A percentile compares a stretch with the other conserved stretches of the same genome.
Conservation (phyloP, 257 asterid species). For the Anisodus acutangulus region DNA sequence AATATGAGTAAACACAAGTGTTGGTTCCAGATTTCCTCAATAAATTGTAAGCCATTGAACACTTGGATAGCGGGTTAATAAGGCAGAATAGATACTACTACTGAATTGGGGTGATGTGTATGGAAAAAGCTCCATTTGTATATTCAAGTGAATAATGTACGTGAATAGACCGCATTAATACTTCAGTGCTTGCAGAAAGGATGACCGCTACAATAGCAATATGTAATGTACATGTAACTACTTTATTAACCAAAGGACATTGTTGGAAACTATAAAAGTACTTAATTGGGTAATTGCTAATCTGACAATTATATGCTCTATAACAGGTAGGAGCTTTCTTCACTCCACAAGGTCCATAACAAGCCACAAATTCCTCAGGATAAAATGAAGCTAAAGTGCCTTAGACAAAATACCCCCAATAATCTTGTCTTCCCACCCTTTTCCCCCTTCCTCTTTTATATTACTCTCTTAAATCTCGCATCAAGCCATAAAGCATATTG, state of each 20-base stretch:
- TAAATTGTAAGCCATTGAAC: background rate
- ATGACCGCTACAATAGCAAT: background rate
- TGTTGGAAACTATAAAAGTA: background rate
- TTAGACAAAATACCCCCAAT: background rate
- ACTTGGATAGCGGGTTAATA: constrained; percentile 21
- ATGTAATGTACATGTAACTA: background rate
- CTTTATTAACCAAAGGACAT: constrained; percentile 4
- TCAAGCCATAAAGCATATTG: background rate
- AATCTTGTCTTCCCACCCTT: background rate
- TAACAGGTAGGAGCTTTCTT: background rate
- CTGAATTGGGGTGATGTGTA: background rate
- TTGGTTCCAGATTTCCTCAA: background rate
- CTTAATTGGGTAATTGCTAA: background rate
- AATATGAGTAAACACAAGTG: background rate
- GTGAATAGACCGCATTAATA: background rate
- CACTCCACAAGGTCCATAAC: background rate
- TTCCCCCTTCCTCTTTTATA: background rate
- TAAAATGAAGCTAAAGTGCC: background rate
- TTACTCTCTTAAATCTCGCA: constrained; percentile 21
- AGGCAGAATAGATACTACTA: constrained; percentile 1
- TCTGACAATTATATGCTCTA: background rate
- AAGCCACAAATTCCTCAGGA: constrained; percentile 18
- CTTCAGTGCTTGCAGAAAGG: background rate
- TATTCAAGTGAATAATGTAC: background rate
- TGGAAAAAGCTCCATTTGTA: constrained; percentile 4